Evolutionary conservation across 352 stramenopile genomes (phyloP).

Genomic region (Pythium aphanidermatum): DNA sequence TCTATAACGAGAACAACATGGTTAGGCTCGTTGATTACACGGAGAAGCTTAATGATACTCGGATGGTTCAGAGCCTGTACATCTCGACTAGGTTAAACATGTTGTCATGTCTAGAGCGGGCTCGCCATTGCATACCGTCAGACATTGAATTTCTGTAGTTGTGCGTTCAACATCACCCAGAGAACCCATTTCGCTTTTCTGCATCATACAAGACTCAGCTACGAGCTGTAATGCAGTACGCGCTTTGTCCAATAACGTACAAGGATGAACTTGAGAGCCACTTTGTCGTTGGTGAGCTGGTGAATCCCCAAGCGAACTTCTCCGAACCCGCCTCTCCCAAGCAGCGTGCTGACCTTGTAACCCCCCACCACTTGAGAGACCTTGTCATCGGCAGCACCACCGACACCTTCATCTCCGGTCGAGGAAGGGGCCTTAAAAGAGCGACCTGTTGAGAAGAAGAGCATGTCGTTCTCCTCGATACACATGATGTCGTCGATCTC

Average conservation of each 20-base stretch:
- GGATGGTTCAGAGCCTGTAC: conserved; percentile 71
- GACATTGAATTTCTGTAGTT: conserved; percentile 83
- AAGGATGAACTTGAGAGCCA: conserved; percentile 85
- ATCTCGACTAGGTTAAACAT: conserved; percentile 1
- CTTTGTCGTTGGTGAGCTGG: conserved; percentile 80
- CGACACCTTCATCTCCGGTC: conserved; percentile 34
- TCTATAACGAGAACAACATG: conserved; percentile 87
- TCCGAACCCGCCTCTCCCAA: conserved; percentile 78
- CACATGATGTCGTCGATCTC: conserved; percentile 89
- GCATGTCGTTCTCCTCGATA: conserved; percentile 88
- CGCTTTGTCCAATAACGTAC: conserved; percentile 17
- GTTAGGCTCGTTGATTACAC: conserved; percentile 81
- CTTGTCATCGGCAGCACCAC: conserved; percentile 32
- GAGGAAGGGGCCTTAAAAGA: conserved; percentile 72
- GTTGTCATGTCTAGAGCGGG: too few species aligned
- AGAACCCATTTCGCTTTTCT: conserved; percentile 87
- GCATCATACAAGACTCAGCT: too few species aligned
- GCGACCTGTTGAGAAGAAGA: conserved; percentile 80
- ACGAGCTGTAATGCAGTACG: neutral
- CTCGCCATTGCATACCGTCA: too few species aligned
- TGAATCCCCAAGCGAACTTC: conserved; percentile 74
- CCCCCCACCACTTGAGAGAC: conserved; percentile 67
- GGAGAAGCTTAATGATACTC: conserved; percentile 85
- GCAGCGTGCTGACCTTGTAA: conserved; percentile 74
- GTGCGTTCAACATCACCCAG: conserved; percentile 82